Base-by-base conservation (phyloP, 2,329 filamentous ascomycete genomes). In the Ophiostoma populinum region DNA sequence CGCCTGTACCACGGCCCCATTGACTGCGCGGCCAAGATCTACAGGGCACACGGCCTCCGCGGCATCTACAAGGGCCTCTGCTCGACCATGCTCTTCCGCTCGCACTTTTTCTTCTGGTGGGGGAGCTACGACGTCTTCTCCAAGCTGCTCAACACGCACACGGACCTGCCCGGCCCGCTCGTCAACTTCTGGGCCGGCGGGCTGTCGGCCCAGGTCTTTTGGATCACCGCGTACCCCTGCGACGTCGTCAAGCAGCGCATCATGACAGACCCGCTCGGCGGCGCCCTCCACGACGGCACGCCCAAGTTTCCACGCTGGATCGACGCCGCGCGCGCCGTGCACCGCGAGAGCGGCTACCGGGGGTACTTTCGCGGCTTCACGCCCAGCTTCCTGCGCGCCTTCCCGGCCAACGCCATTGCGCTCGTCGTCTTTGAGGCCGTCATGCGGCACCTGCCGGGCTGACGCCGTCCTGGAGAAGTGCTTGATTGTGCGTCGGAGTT, bases 41-140 rank as follows among this genome's bases (percentile, higher is more conserved):
- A 70, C 51, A 47, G 52, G n/a, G 53, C 60, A 34, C 83, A 95
- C 53, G 87, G 90, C 30, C 48, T 94, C 3, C 51, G 56, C 16
- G 90, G 87, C 24, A 55, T 98, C 7, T 98, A 87, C 55, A 85
- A 83, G 51, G 90, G 90, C 1, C 66, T 98, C 10, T 62, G 58
- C 24, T 81, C 90, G 1, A 95, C 90, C 0, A 61, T 95, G 32
- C 56, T 95, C 32, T 95, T 95, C 61, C 71, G 90, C 13, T 73
- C 75, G 11, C 92, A 87, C 59, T 98, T 98, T 65, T 94, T 93
- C 66, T 90, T 78, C 61, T 95, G 86, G 86, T 98, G 90, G 90
- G 75, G 76, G n/a, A 80, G 75, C 40, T 98, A 98, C 60, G 87
- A 94, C 49, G 47, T 93, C 20, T 67, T 95, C 46, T 80, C 81